A percentile compares a stretch with the other conserved stretches of the same genome.
Conservation (phyloP, 352 stramenopile species). For the Phytophthora lateralis region DNA sequence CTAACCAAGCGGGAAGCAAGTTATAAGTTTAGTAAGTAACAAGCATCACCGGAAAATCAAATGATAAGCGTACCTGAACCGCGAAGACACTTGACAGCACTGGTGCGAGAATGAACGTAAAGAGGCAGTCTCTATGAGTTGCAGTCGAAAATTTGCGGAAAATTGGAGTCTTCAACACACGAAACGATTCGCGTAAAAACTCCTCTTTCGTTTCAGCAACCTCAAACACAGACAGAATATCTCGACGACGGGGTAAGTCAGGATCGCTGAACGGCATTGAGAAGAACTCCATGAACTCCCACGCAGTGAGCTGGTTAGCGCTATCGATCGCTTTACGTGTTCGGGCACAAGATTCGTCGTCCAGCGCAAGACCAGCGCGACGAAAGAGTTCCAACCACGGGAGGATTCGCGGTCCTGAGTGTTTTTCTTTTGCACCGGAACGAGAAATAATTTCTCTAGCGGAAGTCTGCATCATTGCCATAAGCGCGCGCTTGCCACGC, state of each 20-base stretch:
- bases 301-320: conserved; percentile 57
- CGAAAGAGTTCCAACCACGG: conserved; percentile 79
- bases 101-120: conserved; percentile 75
- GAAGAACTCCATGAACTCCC: conserved; percentile 83
- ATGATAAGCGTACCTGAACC: conserved; percentile 56
- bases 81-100: conserved; percentile 81
- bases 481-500: conserved; percentile 31
- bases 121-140: conserved; percentile 43
- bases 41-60: background rate
- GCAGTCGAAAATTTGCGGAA: conserved; percentile 49
- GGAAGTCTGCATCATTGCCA: conserved; percentile 29
- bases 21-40: background rate
- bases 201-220: conserved; percentile 58
- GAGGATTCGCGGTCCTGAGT: conserved; percentile 39
- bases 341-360: conserved; percentile 53
- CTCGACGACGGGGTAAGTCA: conserved; percentile 57
- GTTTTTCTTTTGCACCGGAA: conserved; percentile 22
- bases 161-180: conserved; percentile 51
- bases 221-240: conserved; percentile 72
- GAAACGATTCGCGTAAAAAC: conserved; percentile 59
- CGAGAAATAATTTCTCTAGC: conserved; percentile 30
- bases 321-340: conserved; percentile 47
- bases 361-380: conserved; percentile 52
- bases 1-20: conserved; percentile 32
- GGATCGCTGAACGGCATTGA: conserved; percentile 77